A percentile compares a stretch with the other conserved stretches of the same genome.
Conservation (phyloP, 768 basidiomycete genomes). For the Boletellus ananiceps region DNA sequence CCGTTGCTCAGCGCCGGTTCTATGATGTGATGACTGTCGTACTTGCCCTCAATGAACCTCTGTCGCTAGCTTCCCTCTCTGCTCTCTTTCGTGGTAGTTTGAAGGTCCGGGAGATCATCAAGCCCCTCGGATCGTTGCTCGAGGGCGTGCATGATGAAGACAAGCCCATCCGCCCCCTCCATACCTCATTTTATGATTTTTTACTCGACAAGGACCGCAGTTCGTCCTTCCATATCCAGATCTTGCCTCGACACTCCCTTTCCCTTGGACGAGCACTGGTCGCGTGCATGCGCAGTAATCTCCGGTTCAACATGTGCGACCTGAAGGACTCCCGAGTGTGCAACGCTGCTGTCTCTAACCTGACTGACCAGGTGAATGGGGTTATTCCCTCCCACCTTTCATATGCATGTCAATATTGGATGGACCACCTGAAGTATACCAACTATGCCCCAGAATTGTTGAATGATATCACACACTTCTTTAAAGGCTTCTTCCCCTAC, state of each 20-base stretch:
- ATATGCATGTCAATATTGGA: not conserved
- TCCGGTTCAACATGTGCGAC: no score
- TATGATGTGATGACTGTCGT: not conserved
- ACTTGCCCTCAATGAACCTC: not conserved
- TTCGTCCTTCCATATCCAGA: no score
- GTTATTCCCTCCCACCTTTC: not conserved
- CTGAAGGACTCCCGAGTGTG: not conserved
- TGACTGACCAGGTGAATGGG: not conserved
- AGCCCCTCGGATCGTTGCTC: not conserved
- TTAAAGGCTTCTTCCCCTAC: not conserved
- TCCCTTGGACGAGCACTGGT: no score
- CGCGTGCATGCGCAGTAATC: no score
- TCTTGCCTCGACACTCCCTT: no score
- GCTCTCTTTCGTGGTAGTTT: not conserved
- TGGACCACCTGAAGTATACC: not conserved
- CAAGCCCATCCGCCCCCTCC: no score
- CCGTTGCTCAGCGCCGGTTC: not conserved
- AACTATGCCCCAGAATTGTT: not conserved
- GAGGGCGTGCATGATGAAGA: no score
- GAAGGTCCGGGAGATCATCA: not conserved
- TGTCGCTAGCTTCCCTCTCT: not conserved
- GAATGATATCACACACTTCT: not conserved
- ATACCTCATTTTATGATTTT: no score
- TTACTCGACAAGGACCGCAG: no score
- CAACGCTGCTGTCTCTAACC: not conserved